These are phyloP conservation scores for Nasturtium officinale DNA, from an alignment of 345 rosid genomes.

Conservation along the genomic window DNA sequence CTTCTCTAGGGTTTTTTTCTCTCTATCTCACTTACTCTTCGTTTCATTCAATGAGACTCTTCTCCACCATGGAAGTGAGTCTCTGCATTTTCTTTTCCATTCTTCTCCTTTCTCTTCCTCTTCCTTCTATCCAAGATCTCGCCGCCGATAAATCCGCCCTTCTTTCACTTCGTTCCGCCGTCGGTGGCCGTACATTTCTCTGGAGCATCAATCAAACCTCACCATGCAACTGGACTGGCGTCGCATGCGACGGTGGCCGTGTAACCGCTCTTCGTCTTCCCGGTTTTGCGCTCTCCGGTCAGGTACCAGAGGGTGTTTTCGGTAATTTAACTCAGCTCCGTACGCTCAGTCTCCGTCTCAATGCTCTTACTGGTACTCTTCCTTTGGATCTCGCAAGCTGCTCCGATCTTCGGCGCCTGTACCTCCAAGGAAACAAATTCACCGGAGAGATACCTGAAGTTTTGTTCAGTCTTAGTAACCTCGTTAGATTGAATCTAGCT, in stretches of 20 bases:
- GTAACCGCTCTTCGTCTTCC: conserved; percentile 83
- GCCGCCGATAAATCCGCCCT: conserved; percentile 80
- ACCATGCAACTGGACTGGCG: conserved; percentile 93
- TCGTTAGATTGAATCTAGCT: conserved; percentile 68
- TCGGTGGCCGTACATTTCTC: conserved; percentile 78
- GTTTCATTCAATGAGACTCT: conserved; percentile 30
- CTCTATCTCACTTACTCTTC: neutral
- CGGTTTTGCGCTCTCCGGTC: conserved; percentile 74
- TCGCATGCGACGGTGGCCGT: conserved; percentile 60
- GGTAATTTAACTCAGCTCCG: conserved; percentile 77
- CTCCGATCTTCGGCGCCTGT: conserved; percentile 62
- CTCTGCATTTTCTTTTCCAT: conserved; percentile 7
- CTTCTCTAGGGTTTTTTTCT: conserved; percentile 31
- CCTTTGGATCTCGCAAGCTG: conserved; percentile 83
- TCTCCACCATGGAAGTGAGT: conserved; percentile 22
- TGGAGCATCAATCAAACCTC: conserved; percentile 57
- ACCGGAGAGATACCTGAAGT: conserved; percentile 76
- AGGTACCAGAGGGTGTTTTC: conserved; percentile 66
- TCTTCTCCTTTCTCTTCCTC: conserved; percentile 39
- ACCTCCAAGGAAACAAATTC: conserved; percentile 78
- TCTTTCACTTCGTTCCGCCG: conserved; percentile 70
- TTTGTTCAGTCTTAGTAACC: conserved; percentile 54
- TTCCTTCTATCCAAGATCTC: conserved; percentile 59
- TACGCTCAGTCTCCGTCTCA: conserved; percentile 84
- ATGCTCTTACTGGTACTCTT: conserved; percentile 59